Conservation (phyloP, 2,329 filamentous ascomycete genomes). For the Tolypocladium paradoxum region DNA sequence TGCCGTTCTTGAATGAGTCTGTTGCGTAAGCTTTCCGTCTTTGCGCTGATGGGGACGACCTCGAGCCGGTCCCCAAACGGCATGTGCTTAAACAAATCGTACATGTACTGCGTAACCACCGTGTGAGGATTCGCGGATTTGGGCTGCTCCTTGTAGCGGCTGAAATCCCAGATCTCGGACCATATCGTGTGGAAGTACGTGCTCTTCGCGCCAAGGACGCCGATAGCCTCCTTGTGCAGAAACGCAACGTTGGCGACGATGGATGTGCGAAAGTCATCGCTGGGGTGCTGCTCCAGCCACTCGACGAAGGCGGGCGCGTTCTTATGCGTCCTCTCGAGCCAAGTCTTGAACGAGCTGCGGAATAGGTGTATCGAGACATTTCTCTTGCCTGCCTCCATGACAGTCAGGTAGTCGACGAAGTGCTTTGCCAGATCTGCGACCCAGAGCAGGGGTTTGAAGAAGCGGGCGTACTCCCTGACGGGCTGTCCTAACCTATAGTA, state of each 20-base stretch:
- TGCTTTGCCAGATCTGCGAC: slow-evolving; percentile 61
- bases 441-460: slow-evolving; percentile 57
- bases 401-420: slow-evolving; percentile 53
- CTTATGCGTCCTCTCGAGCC: slow-evolving; percentile 39
- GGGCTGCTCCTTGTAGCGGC: slow-evolving; percentile 18
- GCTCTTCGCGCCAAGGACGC: slow-evolving; percentile 26
- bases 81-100: slow-evolving; percentile 52
- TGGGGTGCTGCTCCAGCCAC: slow-evolving; percentile 43
- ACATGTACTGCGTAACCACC: slow-evolving; percentile 59
- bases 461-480: slow-evolving; percentile 48
- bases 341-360: slow-evolving; percentile 41
- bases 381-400: slow-evolving; percentile 15
- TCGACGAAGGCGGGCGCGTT: slow-evolving; percentile 27
- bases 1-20: slow-evolving; percentile 15
- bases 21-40: slow-evolving; percentile 16
- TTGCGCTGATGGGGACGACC: slow-evolving; percentile 15
- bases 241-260: slow-evolving; percentile 51
- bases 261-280: slow-evolving; percentile 51
- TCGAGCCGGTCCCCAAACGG: slow-evolving; percentile 45
- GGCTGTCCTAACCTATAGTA: slow-evolving; percentile 56
- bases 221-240: slow-evolving; percentile 52
- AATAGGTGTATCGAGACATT: slow-evolving; percentile 47
- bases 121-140: slow-evolving; percentile 29
- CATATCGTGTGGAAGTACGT: slow-evolving; percentile 37
- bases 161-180: slow-evolving; percentile 34